Evolutionary conservation across 768 basidiomycete species (phyloP), one percentile per base, ranked within the genome.

Genomic region (Suillus luteus): DNA sequence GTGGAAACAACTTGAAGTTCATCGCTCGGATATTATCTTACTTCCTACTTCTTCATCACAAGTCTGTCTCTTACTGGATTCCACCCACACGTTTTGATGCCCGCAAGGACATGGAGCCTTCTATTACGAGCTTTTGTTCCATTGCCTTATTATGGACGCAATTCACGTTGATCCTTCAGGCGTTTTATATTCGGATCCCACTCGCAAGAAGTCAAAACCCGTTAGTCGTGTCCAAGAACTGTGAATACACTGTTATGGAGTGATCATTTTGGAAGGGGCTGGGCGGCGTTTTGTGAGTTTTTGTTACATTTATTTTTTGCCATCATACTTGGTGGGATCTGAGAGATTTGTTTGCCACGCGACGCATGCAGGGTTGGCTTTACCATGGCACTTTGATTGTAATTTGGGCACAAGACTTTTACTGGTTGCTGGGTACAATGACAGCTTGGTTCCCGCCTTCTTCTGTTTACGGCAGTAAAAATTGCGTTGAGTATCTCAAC

Each of bases 41-140:
- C 10, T 15, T 19, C 38, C 24, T 41, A 58, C 55, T 58, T 58
- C 57, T 58, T 41, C 38, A 24, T 58, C 57, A 58, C 57, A 41
- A 31, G 40, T 58, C 17, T 12, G 11, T n/a, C 52, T 33, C 38
- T 58, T 19, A 27, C 24, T 58, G 38, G 38, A 41, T 19, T 22
- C 55, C 9, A 57, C 40, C 40, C 17, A 41, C 24, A 41, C 38
- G 38, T 41, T 58, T 40, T 41, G 40, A 58, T 41, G 57, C 55
- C 35, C 7, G 22, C 35, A 15, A 38, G 55, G 55, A 41, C 57
- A 27, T 58, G 17, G 6, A 41, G 3, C 38, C 31, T 43, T 58
- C 57, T 58, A 41, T 41, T 58, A 58, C 57, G 57, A 58, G 17
- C 27, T 41, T 31, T 58, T 41, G 40, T 58, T 58, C 57, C 38